Percentiles rank a stretch among this genome's conserved stretches.
phyloP scores from a whole-genome alignment of 768 basidiomycete genomes.

The Boletus fagicola region DNA sequence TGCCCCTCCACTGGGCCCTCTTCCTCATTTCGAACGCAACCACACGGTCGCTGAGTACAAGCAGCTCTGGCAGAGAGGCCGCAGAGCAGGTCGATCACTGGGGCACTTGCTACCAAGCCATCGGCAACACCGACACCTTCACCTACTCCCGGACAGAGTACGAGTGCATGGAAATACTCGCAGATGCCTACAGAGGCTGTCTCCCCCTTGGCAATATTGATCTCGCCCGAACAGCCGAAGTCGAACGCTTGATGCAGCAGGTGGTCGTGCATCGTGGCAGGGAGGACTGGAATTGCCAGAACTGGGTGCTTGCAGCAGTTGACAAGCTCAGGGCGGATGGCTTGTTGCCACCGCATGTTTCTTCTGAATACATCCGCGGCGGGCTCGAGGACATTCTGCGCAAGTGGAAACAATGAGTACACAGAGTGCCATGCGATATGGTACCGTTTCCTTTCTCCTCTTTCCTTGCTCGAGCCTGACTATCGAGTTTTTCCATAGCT shows the following conservation, averaged over 20 bases:
- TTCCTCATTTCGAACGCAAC: constrained; percentile 29
- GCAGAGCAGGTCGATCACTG: constrained; percentile 30
- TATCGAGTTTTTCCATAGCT: neutral
- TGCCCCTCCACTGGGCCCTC: constrained; percentile 33
- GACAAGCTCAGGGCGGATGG: constrained; percentile 22
- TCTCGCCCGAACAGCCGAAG: constrained; percentile 10
- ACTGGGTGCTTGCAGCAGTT: constrained; percentile 27
- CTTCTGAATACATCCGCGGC: constrained; percentile 19
- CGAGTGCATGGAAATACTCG: constrained; percentile 33
- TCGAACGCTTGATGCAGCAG: constrained; percentile 23
- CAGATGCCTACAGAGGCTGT: constrained; percentile 30
- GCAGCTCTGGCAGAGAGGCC: constrained; percentile 22
- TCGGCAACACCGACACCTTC: constrained; percentile 31
- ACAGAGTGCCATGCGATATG: neutral
- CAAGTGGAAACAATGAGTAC: constrained; percentile 21
- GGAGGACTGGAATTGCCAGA: constrained; percentile 35
- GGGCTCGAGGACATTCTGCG: constrained; percentile 27
- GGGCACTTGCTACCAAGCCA: constrained; percentile 31
- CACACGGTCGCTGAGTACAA: constrained; percentile 17
- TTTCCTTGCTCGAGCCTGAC: constrained; percentile 7
- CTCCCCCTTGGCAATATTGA: constrained; percentile 26
- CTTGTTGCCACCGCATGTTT: constrained; percentile 18
- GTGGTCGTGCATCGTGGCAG: constrained; percentile 25
- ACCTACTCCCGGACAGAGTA: constrained; percentile 25
- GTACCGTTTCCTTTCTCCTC: neutral